These are phyloP conservation scores for Gryganskiella cystojenkinii DNA, from an alignment of 192 early-diverging fungal species.

Conservation along the genomic window DNA sequence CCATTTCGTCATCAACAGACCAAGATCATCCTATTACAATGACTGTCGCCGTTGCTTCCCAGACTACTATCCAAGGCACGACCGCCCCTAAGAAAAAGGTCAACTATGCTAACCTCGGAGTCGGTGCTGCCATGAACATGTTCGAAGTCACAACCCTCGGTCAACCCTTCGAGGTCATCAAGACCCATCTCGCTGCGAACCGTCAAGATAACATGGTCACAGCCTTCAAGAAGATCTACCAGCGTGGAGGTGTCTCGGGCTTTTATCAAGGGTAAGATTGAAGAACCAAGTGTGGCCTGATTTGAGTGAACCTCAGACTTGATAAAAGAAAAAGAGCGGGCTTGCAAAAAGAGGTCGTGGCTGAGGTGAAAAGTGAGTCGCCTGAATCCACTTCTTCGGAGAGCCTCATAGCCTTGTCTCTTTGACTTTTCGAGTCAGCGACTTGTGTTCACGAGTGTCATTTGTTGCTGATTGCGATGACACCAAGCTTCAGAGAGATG, in stretches of 20 bases:
- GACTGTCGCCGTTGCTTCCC: slow-evolving; percentile 30
- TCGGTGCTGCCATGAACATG: slow-evolving; percentile 90
- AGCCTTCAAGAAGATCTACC: slow-evolving; percentile 80
- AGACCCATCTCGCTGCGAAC: slow-evolving; percentile 96
- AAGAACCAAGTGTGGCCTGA: too few species aligned
- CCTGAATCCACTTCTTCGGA: too few species aligned
- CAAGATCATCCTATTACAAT: neutral
- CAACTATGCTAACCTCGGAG: slow-evolving; percentile 85
- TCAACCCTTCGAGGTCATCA: slow-evolving; percentile 96
- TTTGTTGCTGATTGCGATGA: too few species aligned
- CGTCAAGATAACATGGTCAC: slow-evolving; percentile 82
- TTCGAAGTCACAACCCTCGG: slow-evolving; percentile 94
- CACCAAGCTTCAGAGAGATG: too few species aligned
- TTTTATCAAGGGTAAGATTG: slow-evolving; percentile 89
- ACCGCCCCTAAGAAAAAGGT: slow-evolving; percentile 80
- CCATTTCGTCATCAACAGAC: neutral
- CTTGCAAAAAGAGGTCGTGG: too few species aligned
- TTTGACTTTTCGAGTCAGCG: too few species aligned
- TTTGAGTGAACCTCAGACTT: too few species aligned
- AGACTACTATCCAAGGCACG: slow-evolving; percentile 1
- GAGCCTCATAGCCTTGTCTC: too few species aligned
- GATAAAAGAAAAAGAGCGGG: too few species aligned
- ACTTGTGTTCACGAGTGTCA: too few species aligned
- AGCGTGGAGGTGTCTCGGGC: slow-evolving; percentile 87
- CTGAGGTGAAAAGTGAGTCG: too few species aligned